Percentiles rank a stretch among this genome's conserved stretches.
These are phyloP conservation scores for Ricinus communis DNA, from an alignment of 345 rosid genomes.

Conservation along the genomic window DNA sequence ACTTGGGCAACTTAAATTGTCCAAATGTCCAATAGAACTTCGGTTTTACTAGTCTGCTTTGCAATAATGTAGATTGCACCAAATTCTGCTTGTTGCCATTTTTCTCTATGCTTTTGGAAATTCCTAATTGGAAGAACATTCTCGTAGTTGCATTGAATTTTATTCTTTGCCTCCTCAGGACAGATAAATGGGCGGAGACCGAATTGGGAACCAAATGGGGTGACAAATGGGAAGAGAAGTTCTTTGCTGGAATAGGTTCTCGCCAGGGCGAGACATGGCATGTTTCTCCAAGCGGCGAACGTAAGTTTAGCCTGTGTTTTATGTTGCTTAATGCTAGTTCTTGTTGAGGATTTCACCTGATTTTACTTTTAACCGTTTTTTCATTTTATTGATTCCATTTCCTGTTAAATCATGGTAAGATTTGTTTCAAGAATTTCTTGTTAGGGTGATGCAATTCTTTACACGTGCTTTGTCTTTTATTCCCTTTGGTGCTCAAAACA, in stretches of 20 bases:
- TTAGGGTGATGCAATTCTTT: not conserved
- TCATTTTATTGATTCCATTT: not conserved
- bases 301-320: slow-evolving; percentile 42
- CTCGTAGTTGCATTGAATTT: slow-evolving; percentile 13
- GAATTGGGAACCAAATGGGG: slow-evolving; percentile 99
- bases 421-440: not conserved
- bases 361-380: not conserved
- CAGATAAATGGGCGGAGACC: slow-evolving; percentile 99
- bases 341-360: not conserved
- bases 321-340: not conserved
- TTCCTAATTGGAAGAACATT: not conserved
- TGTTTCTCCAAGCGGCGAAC: slow-evolving; percentile 74
- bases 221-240: slow-evolving; percentile 99
- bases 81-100: not conserved
- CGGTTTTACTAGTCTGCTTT: not conserved
- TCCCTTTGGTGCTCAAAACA: not conserved
- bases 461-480: too few species aligned
- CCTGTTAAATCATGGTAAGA: not conserved
- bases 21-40: not conserved
- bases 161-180: slow-evolving; percentile 60
- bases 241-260: slow-evolving; percentile 90
- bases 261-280: slow-evolving; percentile 99
- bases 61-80: not conserved
- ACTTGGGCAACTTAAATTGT: not conserved
- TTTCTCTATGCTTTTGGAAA: not conserved